Evolutionary conservation across 2,329 filamentous ascomycete genomes (phyloP), one percentile per base, ranked within the genome.

Genomic region (Xylaria sp.): DNA sequence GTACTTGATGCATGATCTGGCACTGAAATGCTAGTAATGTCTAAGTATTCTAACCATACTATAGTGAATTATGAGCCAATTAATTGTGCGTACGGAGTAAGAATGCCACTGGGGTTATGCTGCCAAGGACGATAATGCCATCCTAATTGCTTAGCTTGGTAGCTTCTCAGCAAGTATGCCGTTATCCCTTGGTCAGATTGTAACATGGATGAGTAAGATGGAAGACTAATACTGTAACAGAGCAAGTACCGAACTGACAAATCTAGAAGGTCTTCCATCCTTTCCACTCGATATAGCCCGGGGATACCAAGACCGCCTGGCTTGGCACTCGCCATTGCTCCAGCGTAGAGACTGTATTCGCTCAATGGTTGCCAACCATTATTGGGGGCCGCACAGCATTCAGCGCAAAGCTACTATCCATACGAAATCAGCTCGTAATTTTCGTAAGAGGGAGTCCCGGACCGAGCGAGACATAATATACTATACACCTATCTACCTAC

Each of bases 111-210:
- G 16, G 55, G 32, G 12, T 57, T 42, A 5, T 40, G 5, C 21
- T 42, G 54, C 54, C 35, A 44, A 58, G 54, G 8, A 25, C 37
- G 23, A 3, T 58, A 57, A 25, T 57, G 37, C 21, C 23, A 27
- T 42, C 18, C 51, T 47, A 42, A 27, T 18, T 61, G 51, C 16
- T 50, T 29, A 51, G 58, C 64, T 35, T n/a, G 6, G 16, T 27
- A 25, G 25, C 16, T 23, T 59, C 32, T 44, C 16, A 44, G 44
- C 47, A 62, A 62, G 18, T 58, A 55, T 61, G 65, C 60, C 32
- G 60, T 60, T 54, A 62, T 47, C 10, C 16, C 21, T 47, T 53
- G n/a, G 65, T 67, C 65, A 64, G 65, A 63, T 64, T 63, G 60
- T 35, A 60, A 68, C 65, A 65, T 60, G 44, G 50, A 57, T 35